Conservation (phyloP, 805 yeast genomes). For the Spathaspora boniae region DNA sequence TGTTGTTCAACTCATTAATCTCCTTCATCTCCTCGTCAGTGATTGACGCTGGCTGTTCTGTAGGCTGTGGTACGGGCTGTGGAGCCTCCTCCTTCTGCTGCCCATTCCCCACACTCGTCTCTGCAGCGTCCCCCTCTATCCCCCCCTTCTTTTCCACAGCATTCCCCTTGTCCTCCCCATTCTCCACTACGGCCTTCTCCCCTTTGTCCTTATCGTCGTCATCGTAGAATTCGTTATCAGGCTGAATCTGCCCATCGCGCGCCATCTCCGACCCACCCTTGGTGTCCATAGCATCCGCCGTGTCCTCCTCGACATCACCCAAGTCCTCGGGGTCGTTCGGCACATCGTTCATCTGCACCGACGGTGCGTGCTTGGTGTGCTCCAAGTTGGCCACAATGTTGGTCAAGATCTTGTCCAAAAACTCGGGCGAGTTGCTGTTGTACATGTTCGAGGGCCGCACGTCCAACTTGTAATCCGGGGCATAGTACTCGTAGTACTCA, state of each 20-base stretch:
- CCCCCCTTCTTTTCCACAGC: constrained; percentile 6
- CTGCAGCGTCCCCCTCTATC: constrained; percentile 1
- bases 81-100: constrained; percentile 3
- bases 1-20: constrained; percentile 31
- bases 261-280: constrained; percentile 89
- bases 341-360: constrained; percentile 87
- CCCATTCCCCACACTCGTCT: neutral
- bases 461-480: constrained; percentile 93
- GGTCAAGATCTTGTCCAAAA: constrained; percentile 76
- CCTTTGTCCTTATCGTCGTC: constrained; percentile 49
- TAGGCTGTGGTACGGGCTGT: too few species aligned
- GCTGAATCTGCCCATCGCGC: constrained; percentile 68
- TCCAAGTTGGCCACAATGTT: constrained; percentile 77
- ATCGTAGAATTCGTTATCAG: constrained; percentile 76
- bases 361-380: constrained; percentile 93
- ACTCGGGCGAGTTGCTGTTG: constrained; percentile 92
- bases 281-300: constrained; percentile 74
- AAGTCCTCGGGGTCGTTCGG: constrained; percentile 86
- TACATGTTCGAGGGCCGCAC: constrained; percentile 96
- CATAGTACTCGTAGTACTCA: constrained; percentile 95
- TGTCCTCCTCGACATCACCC: constrained; percentile 86
- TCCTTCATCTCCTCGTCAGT: constrained; percentile 38
- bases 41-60: constrained; percentile 13
- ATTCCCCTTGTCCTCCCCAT: constrained; percentile 2
- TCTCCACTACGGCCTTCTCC: constrained; percentile 24